phyloP scores from a whole-genome alignment of 768 basidiomycete genomes.

The Mycena capillaripes region DNA sequence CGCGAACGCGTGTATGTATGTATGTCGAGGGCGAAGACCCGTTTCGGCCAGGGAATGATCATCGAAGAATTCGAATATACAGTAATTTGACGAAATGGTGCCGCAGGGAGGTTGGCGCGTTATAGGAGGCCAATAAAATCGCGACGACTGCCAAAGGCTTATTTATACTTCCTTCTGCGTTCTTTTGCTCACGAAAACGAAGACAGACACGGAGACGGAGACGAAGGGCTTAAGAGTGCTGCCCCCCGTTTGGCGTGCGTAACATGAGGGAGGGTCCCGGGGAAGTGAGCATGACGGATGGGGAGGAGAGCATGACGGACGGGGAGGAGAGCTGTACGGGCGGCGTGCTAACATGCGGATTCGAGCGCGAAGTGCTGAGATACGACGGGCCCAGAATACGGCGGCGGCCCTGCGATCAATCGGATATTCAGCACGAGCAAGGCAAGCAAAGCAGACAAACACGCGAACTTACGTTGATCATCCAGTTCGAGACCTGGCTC shows the following conservation, averaged over 20 bases:
- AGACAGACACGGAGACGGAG: neutral
- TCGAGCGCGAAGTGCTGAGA: conserved; percentile 37
- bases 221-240: neutral
- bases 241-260: conserved; percentile 18
- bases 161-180: neutral
- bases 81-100: neutral
- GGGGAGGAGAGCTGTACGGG: conserved; percentile 28
- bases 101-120: too few relatives aligned
- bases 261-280: conserved; percentile 29
- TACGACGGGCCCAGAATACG: conserved; percentile 79
- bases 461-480: conserved; percentile 82
- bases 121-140: neutral
- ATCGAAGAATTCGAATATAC: neutral
- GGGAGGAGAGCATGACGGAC: conserved; percentile 21
- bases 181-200: neutral
- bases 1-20: neutral
- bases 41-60: neutral
- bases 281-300: conserved; percentile 27
- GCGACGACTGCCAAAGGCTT: too few relatives aligned
- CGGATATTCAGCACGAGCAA: too few relatives aligned
- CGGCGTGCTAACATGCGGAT: conserved; percentile 25
- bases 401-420: conserved; percentile 72
- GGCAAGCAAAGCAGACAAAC: conserved; percentile 3
- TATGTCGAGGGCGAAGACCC: neutral
- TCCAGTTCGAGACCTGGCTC: conserved; percentile 94